Evolutionary conservation across 768 basidiomycete species (phyloP), one percentile per base, ranked within the genome.

Genomic region (Pleurotus eryngii): DNA sequence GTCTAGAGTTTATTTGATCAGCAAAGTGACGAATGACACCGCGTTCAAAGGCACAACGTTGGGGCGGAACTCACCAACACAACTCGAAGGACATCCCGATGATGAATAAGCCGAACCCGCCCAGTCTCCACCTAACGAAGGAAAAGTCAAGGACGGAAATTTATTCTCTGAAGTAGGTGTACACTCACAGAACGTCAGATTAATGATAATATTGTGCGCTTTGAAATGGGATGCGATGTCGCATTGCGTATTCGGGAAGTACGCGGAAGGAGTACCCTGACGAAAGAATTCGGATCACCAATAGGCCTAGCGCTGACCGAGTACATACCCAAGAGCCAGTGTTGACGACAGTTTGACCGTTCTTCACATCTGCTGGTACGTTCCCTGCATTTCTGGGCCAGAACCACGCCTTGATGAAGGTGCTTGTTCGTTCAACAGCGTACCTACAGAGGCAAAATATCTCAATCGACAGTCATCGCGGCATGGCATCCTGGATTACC

Each of bases 141-240:
- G 4, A 20, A n/a, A 37, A 42, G 14, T 53, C 17, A 53, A 39
- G 11, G 51, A 15, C 3, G 9, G 18, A 24, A 24, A 14, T 7
- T 5, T 14, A 14, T 7, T 5, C 6, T n/a, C 20, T 4, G 42
- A n/a, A 9, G 20, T 43, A 20, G 5, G 42, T 15, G 20, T 45
- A 37, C n/a, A 43, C 68, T 46, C 58, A 70, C 78, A 79, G 50
- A 79, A 70, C 1, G 76, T 77, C 35, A 79, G 59, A 57, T 89
- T 84, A 60, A 90, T 87, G 63, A 88, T 76, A 54, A 89, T 86
- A 60, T 83, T 85, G 63, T 87, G 76, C 14, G 73, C 63, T 9
- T 72, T 70, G 61, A 88, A 85, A 55, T 81, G 74, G 17, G 76
- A 73, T 17, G 71, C 67, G 46, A 92, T 74, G 63, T 90, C 73